Evolutionary conservation across 495 filamentous ascomycete species (phyloP).

Genomic region (Aspergillus asperescens): DNA sequence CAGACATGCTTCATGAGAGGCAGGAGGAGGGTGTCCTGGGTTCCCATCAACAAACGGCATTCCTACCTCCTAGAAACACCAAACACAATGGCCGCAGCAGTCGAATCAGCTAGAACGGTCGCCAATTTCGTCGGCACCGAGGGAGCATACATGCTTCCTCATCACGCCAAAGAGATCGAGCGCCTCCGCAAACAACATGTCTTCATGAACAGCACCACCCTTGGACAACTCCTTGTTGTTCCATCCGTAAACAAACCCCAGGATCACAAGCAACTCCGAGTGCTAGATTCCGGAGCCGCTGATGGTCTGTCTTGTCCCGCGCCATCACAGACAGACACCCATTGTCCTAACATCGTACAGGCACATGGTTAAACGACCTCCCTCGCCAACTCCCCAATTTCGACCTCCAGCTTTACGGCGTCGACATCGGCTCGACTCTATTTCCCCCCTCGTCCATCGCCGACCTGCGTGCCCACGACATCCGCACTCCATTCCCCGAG

Average conservation of each 20-base stretch:
- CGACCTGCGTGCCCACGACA: slow-evolving; percentile 9
- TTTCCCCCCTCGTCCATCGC: not conserved
- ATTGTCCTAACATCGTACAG: not conserved
- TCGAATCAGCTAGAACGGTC: not conserved
- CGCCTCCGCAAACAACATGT: slow-evolving; percentile 7
- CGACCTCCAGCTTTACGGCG: not conserved
- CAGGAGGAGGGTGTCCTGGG: too few species aligned
- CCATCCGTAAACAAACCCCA: not conserved
- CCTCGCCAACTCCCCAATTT: not conserved
- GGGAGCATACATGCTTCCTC: slow-evolving; percentile 9
- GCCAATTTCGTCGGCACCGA: slow-evolving; percentile 8
- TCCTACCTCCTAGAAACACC: too few species aligned
- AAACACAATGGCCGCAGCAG: not conserved
- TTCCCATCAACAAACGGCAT: too few species aligned
- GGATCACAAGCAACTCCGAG: not conserved
- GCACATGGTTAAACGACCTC: slow-evolving; percentile 1
- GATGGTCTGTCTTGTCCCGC: slow-evolving; percentile 4
- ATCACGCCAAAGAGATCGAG: slow-evolving; percentile 6
- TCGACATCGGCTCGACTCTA: slow-evolving; percentile 6
- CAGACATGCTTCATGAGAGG: too few species aligned
- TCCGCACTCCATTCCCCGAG: slow-evolving; percentile 6
- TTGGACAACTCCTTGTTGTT: not conserved
- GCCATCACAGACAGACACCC: not conserved
- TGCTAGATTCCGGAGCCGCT: slow-evolving; percentile 7
- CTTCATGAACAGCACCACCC: slow-evolving; percentile 2